These are phyloP conservation scores for Linum tenue DNA, from an alignment of 345 rosid species.

Conservation along the genomic window DNA sequence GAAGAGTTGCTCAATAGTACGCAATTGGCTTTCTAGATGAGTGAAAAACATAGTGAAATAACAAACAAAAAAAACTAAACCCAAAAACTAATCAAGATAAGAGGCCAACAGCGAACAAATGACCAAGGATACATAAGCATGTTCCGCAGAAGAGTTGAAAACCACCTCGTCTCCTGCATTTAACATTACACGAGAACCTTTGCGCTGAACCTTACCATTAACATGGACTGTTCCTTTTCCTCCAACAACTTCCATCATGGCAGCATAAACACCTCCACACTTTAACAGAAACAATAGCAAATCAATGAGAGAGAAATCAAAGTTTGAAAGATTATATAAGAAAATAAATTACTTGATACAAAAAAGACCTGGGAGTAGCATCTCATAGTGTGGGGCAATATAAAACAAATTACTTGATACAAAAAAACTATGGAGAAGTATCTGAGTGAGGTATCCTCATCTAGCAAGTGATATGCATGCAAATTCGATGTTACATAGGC, in stretches of 20 bases:
- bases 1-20: background rate
- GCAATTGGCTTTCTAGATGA: background rate
- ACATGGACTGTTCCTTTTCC: conserved; percentile 79
- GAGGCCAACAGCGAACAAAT: background rate
- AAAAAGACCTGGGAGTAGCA: background rate
- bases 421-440: no score
- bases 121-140: conserved; percentile 92
- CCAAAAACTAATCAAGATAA: background rate
- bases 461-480: background rate
- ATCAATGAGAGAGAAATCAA: background rate
- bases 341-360: background rate
- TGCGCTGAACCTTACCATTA: conserved; percentile 54
- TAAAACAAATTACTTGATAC: no score
- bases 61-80: background rate
- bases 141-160: conserved; percentile 57
- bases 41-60: background rate
- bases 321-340: background rate
- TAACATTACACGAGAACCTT: conserved; percentile 36
- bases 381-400: background rate
- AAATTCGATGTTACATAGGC: background rate
- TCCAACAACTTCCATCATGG: conserved; percentile 63
- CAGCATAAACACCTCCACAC: conserved; percentile 59
- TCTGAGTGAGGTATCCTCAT: background rate
- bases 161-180: conserved; percentile 90
- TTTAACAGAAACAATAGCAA: conserved; percentile 12